Evolutionary conservation across 1,139 yeast species (phyloP).

Genomic region (Candida sp.): DNA sequence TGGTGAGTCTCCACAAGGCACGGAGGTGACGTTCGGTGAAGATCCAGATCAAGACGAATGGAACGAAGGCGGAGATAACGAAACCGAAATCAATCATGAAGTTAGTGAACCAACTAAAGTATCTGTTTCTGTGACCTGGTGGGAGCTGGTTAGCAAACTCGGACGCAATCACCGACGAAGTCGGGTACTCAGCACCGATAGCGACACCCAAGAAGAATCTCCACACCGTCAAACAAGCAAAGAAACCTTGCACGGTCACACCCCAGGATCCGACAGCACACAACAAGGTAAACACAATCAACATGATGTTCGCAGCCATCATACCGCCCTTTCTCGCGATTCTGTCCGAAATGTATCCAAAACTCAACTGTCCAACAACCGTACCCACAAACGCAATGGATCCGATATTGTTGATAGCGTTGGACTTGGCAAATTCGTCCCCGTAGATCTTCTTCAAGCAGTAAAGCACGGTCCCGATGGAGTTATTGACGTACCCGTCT

Average conservation of each 20-base stretch:
- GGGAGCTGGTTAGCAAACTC: constrained; percentile 86
- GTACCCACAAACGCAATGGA: constrained; percentile 95
- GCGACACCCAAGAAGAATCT: constrained; percentile 90
- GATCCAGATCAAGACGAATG: constrained; percentile 86
- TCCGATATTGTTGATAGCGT: constrained; percentile 77
- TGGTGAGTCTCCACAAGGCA: constrained; percentile 91
- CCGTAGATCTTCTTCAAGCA: constrained; percentile 72
- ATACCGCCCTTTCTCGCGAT: constrained; percentile 81
- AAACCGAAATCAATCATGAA: constrained; percentile 89
- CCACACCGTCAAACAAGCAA: constrained; percentile 82
- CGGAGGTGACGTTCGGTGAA: constrained; percentile 71
- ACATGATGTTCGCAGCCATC: constrained; percentile 72
- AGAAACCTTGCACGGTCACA: constrained; percentile 66
- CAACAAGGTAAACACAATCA: constrained; percentile 76
- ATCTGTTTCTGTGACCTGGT: constrained; percentile 84
- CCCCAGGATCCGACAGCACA: constrained; percentile 90
- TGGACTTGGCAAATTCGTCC: constrained; percentile 57
- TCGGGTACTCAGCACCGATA: constrained; percentile 91
- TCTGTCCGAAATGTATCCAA: constrained; percentile 82
- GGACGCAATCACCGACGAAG: constrained; percentile 93
- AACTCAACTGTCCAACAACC: constrained; percentile 81
- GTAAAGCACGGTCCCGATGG: constrained; percentile 77
- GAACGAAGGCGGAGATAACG: constrained; percentile 83
- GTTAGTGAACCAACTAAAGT: constrained; percentile 89
- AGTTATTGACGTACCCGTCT: constrained; percentile 89